Base-by-base conservation (phyloP, 1,284 basidiomycete species). In the Ganoderma leucocontextum region DNA sequence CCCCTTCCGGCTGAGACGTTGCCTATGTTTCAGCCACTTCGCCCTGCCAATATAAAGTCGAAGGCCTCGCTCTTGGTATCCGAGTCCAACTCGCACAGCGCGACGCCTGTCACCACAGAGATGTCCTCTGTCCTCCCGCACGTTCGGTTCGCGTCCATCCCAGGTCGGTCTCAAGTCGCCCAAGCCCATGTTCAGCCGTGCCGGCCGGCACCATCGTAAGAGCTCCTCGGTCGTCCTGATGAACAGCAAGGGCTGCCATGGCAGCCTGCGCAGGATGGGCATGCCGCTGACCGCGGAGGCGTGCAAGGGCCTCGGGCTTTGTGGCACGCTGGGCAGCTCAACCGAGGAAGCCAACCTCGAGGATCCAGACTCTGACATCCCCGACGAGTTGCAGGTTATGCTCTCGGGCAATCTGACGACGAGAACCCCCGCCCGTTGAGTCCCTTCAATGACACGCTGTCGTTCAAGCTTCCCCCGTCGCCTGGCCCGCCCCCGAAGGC, bases 321-420 rank as follows among this genome's bases (percentile, higher is more conserved):
- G 81, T 39, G 90, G 89, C 1, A 91, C 90, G 0, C 84, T 92
- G 80, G 90, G 90, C 10, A 86, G 86, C 0, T 82, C 84, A 49
- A 75, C 78, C 0, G 83, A 83, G 5, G 82, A 84, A 17, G 72
- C 85, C 7, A 84, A 89, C 53, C 83, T 80, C 3, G 86, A 86
- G 10, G 88, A 91, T 75, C 88, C 86, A 0, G 89, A 93, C 73
- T 91, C 88, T 1, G 93, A 94, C 73, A 90, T 94, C 38, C n/a
- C n/a, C n/a, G n/a, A n/a, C n/a, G n/a, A n/a, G n/a, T n/a, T n/a
- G n/a, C n/a, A n/a, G n/a, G n/a, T n/a, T n/a, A n/a, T n/a, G n/a
- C n/a, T n/a, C n/a, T n/a, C n/a, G n/a, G n/a, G n/a, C n/a, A n/a
- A n/a, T n/a, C n/a, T n/a, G n/a, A n/a, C n/a, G n/a, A n/a, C n/a